Conservation (phyloP, 2,329 filamentous ascomycete genomes). For the Sordariomycetes sp. region DNA sequence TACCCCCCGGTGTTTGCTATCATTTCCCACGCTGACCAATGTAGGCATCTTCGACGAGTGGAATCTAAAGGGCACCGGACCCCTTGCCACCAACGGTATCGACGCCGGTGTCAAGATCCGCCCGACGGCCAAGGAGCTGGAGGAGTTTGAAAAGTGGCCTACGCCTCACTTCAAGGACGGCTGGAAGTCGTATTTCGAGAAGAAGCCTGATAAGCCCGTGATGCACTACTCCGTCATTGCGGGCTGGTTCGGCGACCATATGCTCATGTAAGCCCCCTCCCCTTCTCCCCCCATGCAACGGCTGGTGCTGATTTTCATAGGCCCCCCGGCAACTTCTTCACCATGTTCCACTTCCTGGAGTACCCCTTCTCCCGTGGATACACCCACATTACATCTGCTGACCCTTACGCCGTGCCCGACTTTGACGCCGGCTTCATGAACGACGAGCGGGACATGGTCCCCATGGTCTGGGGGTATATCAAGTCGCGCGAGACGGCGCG, state of each 20-base stretch:
- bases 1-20: too few species aligned
- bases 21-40: neutral
- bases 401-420: conserved; percentile 66
- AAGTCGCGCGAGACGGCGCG: conserved; percentile 73
- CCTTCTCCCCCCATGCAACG: conserved; percentile 14
- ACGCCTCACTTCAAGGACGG: conserved; percentile 64
- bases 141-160: conserved; percentile 63
- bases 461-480: conserved; percentile 79
- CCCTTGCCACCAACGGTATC: conserved; percentile 69
- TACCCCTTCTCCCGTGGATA: conserved; percentile 68
- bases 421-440: conserved; percentile 83
- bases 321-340: conserved; percentile 72
- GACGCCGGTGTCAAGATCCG: conserved; percentile 73
- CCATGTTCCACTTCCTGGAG: conserved; percentile 75
- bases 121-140: conserved; percentile 58
- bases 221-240: conserved; percentile 79
- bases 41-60: conserved; percentile 63
- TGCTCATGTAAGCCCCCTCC: conserved; percentile 36
- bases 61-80: conserved; percentile 71
- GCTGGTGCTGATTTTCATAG: conserved; percentile 31
- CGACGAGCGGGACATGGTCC: conserved; percentile 74
- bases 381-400: conserved; percentile 61
- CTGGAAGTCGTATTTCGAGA: conserved; percentile 76
- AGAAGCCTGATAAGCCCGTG: conserved; percentile 78
- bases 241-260: conserved; percentile 54